Evolutionary conservation across 2,329 filamentous ascomycete genomes (phyloP), one percentile per base, ranked within the genome.

Genomic region (Neonectria neomacrospora): DNA sequence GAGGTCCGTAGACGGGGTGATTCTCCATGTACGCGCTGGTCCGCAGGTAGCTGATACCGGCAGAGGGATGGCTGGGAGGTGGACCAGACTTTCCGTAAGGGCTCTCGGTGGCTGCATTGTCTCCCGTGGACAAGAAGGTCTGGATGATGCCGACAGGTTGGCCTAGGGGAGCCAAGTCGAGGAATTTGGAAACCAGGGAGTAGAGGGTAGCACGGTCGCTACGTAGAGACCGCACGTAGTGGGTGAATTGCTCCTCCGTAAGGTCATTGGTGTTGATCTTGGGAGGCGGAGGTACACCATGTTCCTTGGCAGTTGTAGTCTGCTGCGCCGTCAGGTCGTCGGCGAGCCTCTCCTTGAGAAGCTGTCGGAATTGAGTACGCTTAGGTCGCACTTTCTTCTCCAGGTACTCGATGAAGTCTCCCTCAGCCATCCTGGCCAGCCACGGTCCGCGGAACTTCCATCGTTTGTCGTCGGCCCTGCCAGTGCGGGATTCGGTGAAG

Each of bases 371-470:
- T 64, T 86, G 81, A 7, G 76, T 55, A 58, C 87, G 86, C 64
- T 79, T 83, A 14, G 79, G 81, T 53, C 84, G 82, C 42, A 91
- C 85, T 22, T 80, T 78, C 69, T 82, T 86, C 54, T 80, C 74
- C 12, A 91, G 62, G 70, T 87, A 91, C 28, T 76, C 73, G 26
- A 83, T 77, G 72, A 91, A 90, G 14, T 87, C 82, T 18, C 88
- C 88, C 64, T 88, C 82, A 5, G 81, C 84, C 80, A 90, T 83
- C 45, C 86, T 85, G 34, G 87, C 88, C 34, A 91, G 80, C 88
- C 88, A 91, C 3, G 89, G 89, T 0, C 89, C 89, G 26, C 79
- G 78, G 67, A 90, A 91, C 74, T 88, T 90, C 89, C 89, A 91
- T 66, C 88, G 82, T 68, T 80, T 81, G 65, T 83, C 82, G 52